These are phyloP conservation scores for Saxophila tyrrhenica DNA, from an alignment of 495 filamentous ascomycete species.

Conservation along the genomic window DNA sequence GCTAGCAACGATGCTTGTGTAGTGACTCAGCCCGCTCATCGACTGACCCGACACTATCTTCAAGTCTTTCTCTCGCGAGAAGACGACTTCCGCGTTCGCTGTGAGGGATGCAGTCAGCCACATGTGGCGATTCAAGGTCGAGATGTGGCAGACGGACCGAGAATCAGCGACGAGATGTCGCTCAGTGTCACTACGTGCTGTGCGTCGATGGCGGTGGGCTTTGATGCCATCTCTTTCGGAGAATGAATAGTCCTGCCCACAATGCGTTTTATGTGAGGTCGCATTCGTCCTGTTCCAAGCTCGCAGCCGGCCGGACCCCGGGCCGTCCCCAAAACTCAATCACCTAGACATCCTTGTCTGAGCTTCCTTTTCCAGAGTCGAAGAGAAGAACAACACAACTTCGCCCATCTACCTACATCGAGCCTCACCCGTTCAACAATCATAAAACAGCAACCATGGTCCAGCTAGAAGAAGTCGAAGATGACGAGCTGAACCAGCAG, in stretches of 20 bases:
- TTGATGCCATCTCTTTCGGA: neutral
- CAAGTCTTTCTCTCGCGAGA: conserved; percentile 6
- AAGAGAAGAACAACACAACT: neutral
- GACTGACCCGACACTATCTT: conserved; percentile 10
- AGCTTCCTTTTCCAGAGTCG: neutral
- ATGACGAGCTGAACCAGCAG: conserved; percentile 75
- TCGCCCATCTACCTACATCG: neutral
- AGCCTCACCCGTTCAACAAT: neutral
- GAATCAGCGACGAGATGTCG: neutral
- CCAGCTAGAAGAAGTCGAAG: conserved; percentile 87
- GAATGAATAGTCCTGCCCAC: too few relatives aligned
- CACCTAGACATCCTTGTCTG: neutral
- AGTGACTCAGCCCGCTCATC: conserved; percentile 2
- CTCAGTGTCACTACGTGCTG: neutral
- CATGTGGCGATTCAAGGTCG: neutral
- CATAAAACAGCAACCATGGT: conserved; percentile 59
- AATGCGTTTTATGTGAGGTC: too few relatives aligned
- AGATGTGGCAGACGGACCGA: neutral
- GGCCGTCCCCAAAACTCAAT: neutral
- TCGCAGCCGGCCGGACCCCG: too few relatives aligned
- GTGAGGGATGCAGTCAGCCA: neutral
- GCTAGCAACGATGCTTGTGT: conserved; percentile 3
- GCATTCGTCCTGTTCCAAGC: too few relatives aligned
- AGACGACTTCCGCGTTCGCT: conserved; percentile 15
- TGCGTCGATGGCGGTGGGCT: neutral